phyloP scores from a whole-genome alignment of 2,329 filamentous ascomycete genomes.

The Phyllosticta citrichinensis region DNA sequence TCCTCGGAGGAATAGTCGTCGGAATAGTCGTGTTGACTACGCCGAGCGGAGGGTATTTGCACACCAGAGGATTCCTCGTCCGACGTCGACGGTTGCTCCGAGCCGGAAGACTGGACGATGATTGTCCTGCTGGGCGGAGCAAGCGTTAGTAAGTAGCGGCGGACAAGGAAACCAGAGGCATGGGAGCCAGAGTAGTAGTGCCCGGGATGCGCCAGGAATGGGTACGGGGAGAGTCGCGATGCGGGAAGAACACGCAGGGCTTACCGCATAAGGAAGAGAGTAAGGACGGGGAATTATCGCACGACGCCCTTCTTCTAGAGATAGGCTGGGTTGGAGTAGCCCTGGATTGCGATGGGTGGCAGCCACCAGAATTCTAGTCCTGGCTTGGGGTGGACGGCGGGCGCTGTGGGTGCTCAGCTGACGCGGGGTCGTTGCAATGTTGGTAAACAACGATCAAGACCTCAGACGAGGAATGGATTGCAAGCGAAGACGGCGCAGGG shows the following conservation, averaged over 20 bases:
- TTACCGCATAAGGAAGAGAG: conserved; percentile 32
- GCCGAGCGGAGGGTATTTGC: conserved; percentile 19
- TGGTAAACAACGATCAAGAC: conserved; percentile 3
- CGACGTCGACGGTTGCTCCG: conserved; percentile 20
- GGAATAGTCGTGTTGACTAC: conserved; percentile 24
- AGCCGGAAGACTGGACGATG: conserved; percentile 28
- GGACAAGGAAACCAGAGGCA: conserved; percentile 18
- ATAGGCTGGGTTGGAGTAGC: conserved; percentile 26
- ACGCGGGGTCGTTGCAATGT: conserved; percentile 6
- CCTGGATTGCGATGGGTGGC: conserved; percentile 8
- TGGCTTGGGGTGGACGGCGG: neutral
- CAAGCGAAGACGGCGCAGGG: neutral
- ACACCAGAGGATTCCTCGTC: conserved; percentile 25
- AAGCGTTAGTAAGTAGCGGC: conserved; percentile 21
- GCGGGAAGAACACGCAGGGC: conserved; percentile 28
- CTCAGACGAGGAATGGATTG: neutral
- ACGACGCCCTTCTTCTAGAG: conserved; percentile 30
- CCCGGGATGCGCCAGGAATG: conserved; percentile 19
- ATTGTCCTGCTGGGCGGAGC: conserved; percentile 26
- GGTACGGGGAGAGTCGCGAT: conserved; percentile 20
- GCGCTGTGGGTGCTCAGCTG: conserved; percentile 6
- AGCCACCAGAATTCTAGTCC: neutral
- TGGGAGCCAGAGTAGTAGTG: conserved; percentile 1
- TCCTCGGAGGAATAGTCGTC: conserved; percentile 20
- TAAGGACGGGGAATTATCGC: conserved; percentile 19